Base-by-base conservation (phyloP, 202 grass and related monocot species). In the Panicum virgatum region DNA sequence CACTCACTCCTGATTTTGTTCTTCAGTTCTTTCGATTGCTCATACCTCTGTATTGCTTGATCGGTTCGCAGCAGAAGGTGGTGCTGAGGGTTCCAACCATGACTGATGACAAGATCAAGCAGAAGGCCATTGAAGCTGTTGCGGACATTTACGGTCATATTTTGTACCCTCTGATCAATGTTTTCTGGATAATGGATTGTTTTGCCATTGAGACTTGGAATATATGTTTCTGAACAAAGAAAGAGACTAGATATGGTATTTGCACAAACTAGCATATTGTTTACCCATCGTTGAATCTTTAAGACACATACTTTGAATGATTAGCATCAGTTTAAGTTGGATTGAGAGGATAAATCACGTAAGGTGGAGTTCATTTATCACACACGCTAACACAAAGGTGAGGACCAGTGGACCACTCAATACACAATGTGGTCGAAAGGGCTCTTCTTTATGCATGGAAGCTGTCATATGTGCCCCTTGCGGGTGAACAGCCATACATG, bases 121-220 rank as follows among this genome's bases (percentile, higher is more conserved):
- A 97, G 89, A 97, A 92, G 81, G 89, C 91, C 58, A 94, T 97
- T 3, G 89, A 92, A 92, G 87, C 88, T 40, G 88, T 92, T 18
- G 89, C 91, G 0, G 91, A 97, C 18, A 92, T 94, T 62, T 94
- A 94, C 0, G 89, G 94, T 97, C 85, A 75, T 9, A 73, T 32
- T 54, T 14, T 80, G 62, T 22, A 44, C 54, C 13, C 34, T 19
- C 75, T 51, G 23, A 40, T 78, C n/a, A 19, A 30, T 66, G 18
- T 26, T 79, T 64, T 79, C 4, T 54, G 14, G 63, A 67, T 69
- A 27, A 80, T 43, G 22, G 45, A 42, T 58, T 38, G 16, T 25
- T 76, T 72, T 23, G 29, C 46, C 72, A 9, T 11, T 40, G 26
- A 63, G 68, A 56, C 37, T 68, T 62, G 4, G 22, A 34, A 65